Conservation (phyloP, 441 rosid species). For the Populus hybrid region DNA sequence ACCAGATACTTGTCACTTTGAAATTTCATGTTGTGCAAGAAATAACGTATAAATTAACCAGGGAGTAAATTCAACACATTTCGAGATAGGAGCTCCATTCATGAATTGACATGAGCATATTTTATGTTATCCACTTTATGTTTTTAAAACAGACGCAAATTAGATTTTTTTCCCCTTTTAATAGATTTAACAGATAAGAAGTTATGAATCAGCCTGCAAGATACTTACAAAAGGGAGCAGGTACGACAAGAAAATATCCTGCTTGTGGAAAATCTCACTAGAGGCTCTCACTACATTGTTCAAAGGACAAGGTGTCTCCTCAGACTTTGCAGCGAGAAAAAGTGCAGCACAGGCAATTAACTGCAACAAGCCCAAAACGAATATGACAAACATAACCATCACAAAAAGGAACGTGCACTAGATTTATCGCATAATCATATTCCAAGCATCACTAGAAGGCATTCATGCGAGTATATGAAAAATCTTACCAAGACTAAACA, state of each 20-base stretch:
- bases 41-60: too few relatives aligned
- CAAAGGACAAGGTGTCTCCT: constrained; percentile 77
- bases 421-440: background rate
- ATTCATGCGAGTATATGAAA: background rate
- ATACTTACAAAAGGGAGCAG: constrained; percentile 63
- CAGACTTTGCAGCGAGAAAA: constrained; percentile 78
- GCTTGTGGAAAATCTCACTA: constrained; percentile 66
- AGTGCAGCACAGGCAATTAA: constrained; percentile 75
- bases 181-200: constrained; percentile 3
- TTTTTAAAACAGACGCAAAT: background rate
- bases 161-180: background rate
- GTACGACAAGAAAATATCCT: constrained; percentile 59
- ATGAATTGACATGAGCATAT: background rate
- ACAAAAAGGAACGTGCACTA: background rate
- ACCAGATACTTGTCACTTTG: too few relatives aligned
- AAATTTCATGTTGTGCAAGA: too few relatives aligned
- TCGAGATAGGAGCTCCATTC: background rate
- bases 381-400: constrained; percentile 4
- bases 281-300: constrained; percentile 55
- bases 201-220: background rate
- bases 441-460: constrained; percentile 6
- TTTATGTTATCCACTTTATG: background rate
- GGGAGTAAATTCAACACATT: background rate
- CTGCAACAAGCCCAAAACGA: constrained; percentile 42
- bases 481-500: background rate